Base-by-base conservation (phyloP, 2,329 filamentous ascomycete genomes). In the Leptosphaerulina australis region DNA sequence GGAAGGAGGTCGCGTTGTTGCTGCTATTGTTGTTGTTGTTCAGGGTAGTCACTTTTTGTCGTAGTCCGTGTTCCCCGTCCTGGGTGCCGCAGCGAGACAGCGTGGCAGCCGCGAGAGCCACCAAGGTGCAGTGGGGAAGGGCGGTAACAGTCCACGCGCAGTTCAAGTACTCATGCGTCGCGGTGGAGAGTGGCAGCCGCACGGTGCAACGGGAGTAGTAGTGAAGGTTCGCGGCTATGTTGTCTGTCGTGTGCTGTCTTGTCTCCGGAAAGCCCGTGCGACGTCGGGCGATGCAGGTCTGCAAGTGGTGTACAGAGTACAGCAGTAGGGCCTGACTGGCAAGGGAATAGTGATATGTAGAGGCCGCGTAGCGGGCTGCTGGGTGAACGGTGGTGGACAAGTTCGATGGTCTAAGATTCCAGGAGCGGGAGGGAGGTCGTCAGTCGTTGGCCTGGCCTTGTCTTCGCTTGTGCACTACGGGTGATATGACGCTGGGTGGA, bases 221-320 rank as follows among this genome's bases (percentile, higher is more conserved):
- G 45, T 28, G 33, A 53, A 26, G 49, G 20, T 50, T 50, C 49
- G 63, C 59, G 59, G 39, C 25, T 17, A 12, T 35, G 34, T 20
- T 24, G 44, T 50, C 58, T 50, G 67, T 69, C 68, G 69, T 69
- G 69, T 70, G 69, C 68, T 66, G 66, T 60, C 41, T 33, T 33
- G 41, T 51, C 43, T 63, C 51, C 65, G 59, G 63, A 53, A 51
- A 57, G 63, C 50, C 62, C 55, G 69, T 64, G 68, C 68, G 63
- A 66, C 62, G 66, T 56, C 60, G 59, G 60, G 53, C 45, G 50
- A 47, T 41, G 41, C 46, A 44, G 30, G 41, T 33, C 41, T 45
- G 48, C 48, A 41, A 43, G 46, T 14, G 47, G 29, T 31, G 44
- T 47, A 44, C 50, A 39, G 44, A 37, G 38, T 40, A 35, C 50